Evolutionary conservation across 805 yeast species (phyloP).

Genomic region (Starmerella bacillaris): DNA sequence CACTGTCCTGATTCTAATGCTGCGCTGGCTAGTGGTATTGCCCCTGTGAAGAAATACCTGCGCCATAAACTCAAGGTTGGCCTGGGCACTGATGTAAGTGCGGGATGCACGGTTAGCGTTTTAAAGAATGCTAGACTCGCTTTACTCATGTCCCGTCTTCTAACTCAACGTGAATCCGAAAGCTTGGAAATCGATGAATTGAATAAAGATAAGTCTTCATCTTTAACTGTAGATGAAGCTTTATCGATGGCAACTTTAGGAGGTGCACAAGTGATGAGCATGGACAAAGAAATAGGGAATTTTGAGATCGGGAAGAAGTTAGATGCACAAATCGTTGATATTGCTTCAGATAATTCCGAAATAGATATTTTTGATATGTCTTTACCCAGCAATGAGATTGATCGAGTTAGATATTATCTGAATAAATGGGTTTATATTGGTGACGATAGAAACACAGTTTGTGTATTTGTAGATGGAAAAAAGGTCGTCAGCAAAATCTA

Average conservation of each 20-base stretch:
- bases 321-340: conserved; percentile 65
- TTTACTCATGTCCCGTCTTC: conserved; percentile 48
- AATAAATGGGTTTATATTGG: conserved; percentile 89
- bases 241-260: conserved; percentile 73
- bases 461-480: conserved; percentile 69
- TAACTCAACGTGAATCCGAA: conserved; percentile 37
- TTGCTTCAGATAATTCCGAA: conserved; percentile 35
- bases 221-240: conserved; percentile 50
- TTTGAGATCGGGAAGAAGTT: conserved; percentile 64
- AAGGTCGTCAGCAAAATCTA: too few relatives aligned
- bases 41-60: conserved; percentile 55
- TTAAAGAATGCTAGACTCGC: conserved; percentile 54
- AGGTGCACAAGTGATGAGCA: conserved; percentile 60
- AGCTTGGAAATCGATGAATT: conserved; percentile 20
- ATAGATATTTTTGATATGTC: conserved; percentile 59
- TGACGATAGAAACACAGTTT: conserved; percentile 71
- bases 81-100: conserved; percentile 65
- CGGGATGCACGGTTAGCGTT: conserved; percentile 54
- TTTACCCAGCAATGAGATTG: conserved; percentile 15
- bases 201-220: conserved; percentile 15
- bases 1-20: conserved; percentile 92
- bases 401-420: conserved; percentile 37
- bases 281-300: conserved; percentile 43
- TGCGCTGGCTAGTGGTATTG: conserved; percentile 77
- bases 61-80: conserved; percentile 55